These are phyloP conservation scores for Aspergillus costaricaensis DNA, from an alignment of 2,329 filamentous ascomycete species.

Conservation along the genomic window DNA sequence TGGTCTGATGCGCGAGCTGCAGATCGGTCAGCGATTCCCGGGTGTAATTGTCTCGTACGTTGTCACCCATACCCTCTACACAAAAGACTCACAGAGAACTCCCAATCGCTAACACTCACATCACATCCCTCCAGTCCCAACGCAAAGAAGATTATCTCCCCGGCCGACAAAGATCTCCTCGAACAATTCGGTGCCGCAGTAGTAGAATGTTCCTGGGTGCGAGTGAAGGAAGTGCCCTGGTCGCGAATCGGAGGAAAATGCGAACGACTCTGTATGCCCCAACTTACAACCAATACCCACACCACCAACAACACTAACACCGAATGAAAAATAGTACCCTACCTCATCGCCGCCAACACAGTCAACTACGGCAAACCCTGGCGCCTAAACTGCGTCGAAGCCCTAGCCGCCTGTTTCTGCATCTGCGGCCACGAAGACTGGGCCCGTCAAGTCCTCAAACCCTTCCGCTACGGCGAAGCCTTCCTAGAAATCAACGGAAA, in stretches of 20 bases:
- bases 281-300: background rate
- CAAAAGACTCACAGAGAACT: no score
- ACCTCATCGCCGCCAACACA: conserved; percentile 92
- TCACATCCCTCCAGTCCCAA: conserved; percentile 61
- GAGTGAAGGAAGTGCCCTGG: conserved; percentile 89
- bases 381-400: conserved; percentile 94
- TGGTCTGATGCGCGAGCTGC: conserved; percentile 88
- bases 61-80: background rate
- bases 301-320: background rate
- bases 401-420: conserved; percentile 85
- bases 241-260: conserved; percentile 88
- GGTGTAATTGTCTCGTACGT: conserved; percentile 83
- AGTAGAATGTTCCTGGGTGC: conserved; percentile 95
- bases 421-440: conserved; percentile 92
- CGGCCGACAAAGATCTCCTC: conserved; percentile 77
- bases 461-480: conserved; percentile 83
- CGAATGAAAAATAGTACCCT: conserved; percentile 62
- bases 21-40: conserved; percentile 86
- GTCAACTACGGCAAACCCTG: conserved; percentile 98
- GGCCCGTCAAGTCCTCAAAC: conserved; percentile 78
- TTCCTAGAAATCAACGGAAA: conserved; percentile 90
- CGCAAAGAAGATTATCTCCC: conserved; percentile 80
- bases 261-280: conserved; percentile 65
- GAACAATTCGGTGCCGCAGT: conserved; percentile 91
- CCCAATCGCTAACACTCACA: background rate